Evolutionary conservation across 129 eudicot genomes (phyloP), one percentile per base, ranked within the genome.

Genomic region (Saposhnikovia divaricata): DNA sequence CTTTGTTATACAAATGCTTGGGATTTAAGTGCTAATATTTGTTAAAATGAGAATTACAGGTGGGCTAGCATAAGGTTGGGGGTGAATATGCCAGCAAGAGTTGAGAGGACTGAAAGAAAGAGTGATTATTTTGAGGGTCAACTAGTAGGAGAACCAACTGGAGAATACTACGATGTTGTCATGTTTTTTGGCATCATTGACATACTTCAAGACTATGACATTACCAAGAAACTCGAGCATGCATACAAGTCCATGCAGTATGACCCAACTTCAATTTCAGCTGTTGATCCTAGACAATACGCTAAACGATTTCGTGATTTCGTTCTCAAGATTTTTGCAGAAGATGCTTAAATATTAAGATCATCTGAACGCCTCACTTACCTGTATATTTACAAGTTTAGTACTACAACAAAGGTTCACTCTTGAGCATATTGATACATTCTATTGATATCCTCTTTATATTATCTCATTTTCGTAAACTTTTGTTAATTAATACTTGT

Each of bases 171-270:
- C 28, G 87, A 88, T 19, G 96, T 87, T 44, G 76, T 85, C 84
- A 81, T 92, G 15, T 85, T 85, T 59, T 90, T 92, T 75, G 91
- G 97, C 68, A 92, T 92, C 45, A 92, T 92, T 1, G 97, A 92
- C 75, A 92, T 92, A 82, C 82, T 92, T 74, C 97, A 92, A 87
- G 92, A 92, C 85, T 92, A 92, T 42, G 97, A 92, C 81, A 92
- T 92, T 57, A 88, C 86, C 84, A 92, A 92, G 84, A 92, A 92
- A 91, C 90, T 92, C 43, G 97, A 92, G 44, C 97, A 92, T 51
- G 97, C 96, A 21, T 92, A 92, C 74, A 92, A 92, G 76, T 84
- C 96, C 59, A 78, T 92, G 38, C 97, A 92, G 63, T 87, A 80
- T 25, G 96, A 92, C 78, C 88, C 97, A 19, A 92, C 82, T 53